A percentile compares a stretch with the other conserved stretches of the same genome.
phyloP scores from a whole-genome alignment of 2,329 filamentous ascomycete genomes.

The Macrophomina tecta region DNA sequence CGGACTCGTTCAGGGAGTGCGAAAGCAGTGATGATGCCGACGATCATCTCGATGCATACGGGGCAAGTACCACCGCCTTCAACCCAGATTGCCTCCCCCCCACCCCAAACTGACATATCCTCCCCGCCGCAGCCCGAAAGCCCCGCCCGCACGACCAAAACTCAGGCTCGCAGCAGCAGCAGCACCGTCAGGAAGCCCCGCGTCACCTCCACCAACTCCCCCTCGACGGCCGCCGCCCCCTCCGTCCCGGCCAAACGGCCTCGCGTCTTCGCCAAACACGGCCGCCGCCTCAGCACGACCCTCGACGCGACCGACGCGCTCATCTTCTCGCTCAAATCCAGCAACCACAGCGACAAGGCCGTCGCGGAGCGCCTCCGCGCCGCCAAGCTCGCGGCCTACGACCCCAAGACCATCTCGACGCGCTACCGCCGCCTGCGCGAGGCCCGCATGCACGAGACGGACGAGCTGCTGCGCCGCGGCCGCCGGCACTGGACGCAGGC shows the following conservation, averaged over 20 bases:
- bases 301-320: slow-evolving; percentile 57
- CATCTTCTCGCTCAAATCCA: slow-evolving; percentile 51
- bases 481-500: slow-evolving; percentile 57
- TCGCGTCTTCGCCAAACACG: not conserved
- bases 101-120: too few relatives aligned
- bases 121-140: too few relatives aligned
- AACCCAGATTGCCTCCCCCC: too few relatives aligned
- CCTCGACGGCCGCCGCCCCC: not conserved
- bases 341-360: slow-evolving; percentile 51
- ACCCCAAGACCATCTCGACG: slow-evolving; percentile 55
- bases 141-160: too few relatives aligned
- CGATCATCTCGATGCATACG: too few relatives aligned
- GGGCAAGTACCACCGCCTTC: too few relatives aligned
- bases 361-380: slow-evolving; percentile 49
- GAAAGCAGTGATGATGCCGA: too few relatives aligned
- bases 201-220: not conserved
- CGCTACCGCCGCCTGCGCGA: slow-evolving; percentile 55
- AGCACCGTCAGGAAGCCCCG: too few relatives aligned
- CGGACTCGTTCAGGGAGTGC: too few relatives aligned
- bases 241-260: not conserved
- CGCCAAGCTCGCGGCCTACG: slow-evolving; percentile 52
- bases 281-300: slow-evolving; percentile 16
- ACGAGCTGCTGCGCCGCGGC: slow-evolving; percentile 53
- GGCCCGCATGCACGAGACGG: slow-evolving; percentile 50
- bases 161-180: too few relatives aligned